These are phyloP conservation scores for Cryptococcus sp. DNA, from an alignment of 1,284 basidiomycete species.

Conservation along the genomic window DNA sequence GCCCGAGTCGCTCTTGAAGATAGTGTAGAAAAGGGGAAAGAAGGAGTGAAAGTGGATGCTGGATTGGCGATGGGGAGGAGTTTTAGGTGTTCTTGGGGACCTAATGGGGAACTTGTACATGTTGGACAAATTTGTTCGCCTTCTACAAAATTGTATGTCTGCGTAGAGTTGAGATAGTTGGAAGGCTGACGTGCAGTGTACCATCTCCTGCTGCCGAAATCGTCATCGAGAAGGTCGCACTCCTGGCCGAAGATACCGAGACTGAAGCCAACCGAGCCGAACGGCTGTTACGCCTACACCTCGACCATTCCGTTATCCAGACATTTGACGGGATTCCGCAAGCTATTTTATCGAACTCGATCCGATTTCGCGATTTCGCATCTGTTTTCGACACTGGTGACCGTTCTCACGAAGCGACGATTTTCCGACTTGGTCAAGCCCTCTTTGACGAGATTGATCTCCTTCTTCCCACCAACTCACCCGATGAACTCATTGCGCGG, in stretches of 20 bases:
- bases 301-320: slow-evolving; percentile 68
- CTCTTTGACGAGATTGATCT: slow-evolving; percentile 79
- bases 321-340: slow-evolving; percentile 56
- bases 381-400: slow-evolving; percentile 69
- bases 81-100: slow-evolving; percentile 88
- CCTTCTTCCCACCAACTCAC: slow-evolving; percentile 57
- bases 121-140: slow-evolving; percentile 66
- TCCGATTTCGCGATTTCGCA: slow-evolving; percentile 77
- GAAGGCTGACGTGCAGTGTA: slow-evolving; percentile 17
- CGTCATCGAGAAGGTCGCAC: slow-evolving; percentile 25
- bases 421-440: slow-evolving; percentile 85
- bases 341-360: slow-evolving; percentile 55
- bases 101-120: slow-evolving; percentile 70
- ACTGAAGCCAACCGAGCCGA: slow-evolving; percentile 53
- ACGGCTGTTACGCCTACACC: slow-evolving; percentile 74
- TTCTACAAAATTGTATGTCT: slow-evolving; percentile 30
- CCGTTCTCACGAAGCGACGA: slow-evolving; percentile 66
- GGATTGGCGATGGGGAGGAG: slow-evolving; percentile 81
- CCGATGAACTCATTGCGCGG: slow-evolving; percentile 54
- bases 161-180: slow-evolving; percentile 17
- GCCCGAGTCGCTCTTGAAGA: slow-evolving; percentile 29
- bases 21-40: slow-evolving; percentile 52
- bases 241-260: slow-evolving; percentile 29
- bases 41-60: slow-evolving; percentile 69
- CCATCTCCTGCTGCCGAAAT: slow-evolving; percentile 24